These are phyloP conservation scores for Kluyveromyces lactis DNA, from an alignment of 805 yeast species.

Conservation along the genomic window DNA sequence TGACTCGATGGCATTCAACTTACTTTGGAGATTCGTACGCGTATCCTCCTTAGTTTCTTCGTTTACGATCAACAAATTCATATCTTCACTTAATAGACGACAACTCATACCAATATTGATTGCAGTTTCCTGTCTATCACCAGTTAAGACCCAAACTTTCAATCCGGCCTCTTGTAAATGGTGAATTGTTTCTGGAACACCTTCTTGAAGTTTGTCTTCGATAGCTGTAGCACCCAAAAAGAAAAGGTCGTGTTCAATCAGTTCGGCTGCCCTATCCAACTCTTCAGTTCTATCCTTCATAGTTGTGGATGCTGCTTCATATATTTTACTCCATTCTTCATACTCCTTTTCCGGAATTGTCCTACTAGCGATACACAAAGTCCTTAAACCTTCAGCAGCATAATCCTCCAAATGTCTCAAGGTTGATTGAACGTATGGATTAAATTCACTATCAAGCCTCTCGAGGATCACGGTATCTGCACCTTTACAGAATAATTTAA, in stretches of 20 bases:
- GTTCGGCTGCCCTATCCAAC: constrained; percentile 82
- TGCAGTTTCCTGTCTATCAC: constrained; percentile 98
- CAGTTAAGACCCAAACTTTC: constrained; percentile 95
- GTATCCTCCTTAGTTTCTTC: constrained; percentile 81
- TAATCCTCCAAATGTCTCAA: constrained; percentile 87
- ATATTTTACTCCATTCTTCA: constrained; percentile 52
- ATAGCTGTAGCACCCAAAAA: constrained; percentile 96
- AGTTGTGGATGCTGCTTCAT: constrained; percentile 76
- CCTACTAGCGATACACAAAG: constrained; percentile 85
- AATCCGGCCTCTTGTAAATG: constrained; percentile 95
- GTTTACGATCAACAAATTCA: constrained; percentile 84
- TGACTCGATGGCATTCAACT: constrained; percentile 62
- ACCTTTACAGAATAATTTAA: constrained; percentile 87
- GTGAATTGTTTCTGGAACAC: constrained; percentile 96
- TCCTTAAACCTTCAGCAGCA: constrained; percentile 92
- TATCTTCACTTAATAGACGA: constrained; percentile 85
- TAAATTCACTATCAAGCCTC: constrained; percentile 56
- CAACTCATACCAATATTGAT: constrained; percentile 98
- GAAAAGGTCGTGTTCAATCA: constrained; percentile 71
- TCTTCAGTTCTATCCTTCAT: constrained; percentile 64
- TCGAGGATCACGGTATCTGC: constrained; percentile 95
- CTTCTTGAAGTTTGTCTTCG: constrained; percentile 95
- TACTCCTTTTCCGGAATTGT: constrained; percentile 76
- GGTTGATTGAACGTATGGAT: constrained; percentile 78
- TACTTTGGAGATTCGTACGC: constrained; percentile 58